These are phyloP conservation scores for Huntiella omanensis DNA, from an alignment of 2,329 filamentous ascomycete genomes.

Conservation along the genomic window DNA sequence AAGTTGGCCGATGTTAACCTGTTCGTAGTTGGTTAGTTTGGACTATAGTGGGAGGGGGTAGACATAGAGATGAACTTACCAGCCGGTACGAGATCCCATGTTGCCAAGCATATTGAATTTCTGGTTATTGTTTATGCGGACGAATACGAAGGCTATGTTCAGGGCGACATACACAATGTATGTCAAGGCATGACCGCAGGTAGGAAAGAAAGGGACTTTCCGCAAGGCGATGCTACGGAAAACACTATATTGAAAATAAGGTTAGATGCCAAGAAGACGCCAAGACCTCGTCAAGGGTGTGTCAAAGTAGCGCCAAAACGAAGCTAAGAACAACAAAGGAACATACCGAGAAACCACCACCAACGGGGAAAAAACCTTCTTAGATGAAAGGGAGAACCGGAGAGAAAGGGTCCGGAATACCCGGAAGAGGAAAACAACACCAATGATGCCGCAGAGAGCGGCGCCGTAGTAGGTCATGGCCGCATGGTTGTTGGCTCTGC, in stretches of 20 bases:
- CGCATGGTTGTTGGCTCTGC: neutral
- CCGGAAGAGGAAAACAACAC: constrained; percentile 10
- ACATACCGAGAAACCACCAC: constrained; percentile 13
- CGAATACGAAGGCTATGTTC: constrained; percentile 19
- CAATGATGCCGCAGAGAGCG: constrained; percentile 9
- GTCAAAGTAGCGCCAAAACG: too few species aligned
- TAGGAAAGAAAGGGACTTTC: constrained; percentile 2
- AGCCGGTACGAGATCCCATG: constrained; percentile 21
- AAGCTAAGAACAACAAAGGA: neutral
- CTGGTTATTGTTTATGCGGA: constrained; percentile 18
- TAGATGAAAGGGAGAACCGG: constrained; percentile 33
- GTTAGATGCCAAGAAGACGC: neutral
- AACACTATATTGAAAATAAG: constrained; percentile 1
- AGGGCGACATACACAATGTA: constrained; percentile 17
- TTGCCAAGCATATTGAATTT: constrained; percentile 17
- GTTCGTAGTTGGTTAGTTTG: neutral
- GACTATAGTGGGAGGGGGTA: neutral
- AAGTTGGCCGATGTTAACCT: constrained; percentile 28
- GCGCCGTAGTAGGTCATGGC: constrained; percentile 11
- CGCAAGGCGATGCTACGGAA: neutral
- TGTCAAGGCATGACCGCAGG: constrained; percentile 17
- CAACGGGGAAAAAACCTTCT: constrained; percentile 25
- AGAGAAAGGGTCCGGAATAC: constrained; percentile 17
- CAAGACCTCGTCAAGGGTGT: too few species aligned
- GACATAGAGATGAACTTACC: constrained; percentile 16